Evolutionary conservation across 1,139 yeast genomes (phyloP).

Genomic region (Yamadazyma dendronema): DNA sequence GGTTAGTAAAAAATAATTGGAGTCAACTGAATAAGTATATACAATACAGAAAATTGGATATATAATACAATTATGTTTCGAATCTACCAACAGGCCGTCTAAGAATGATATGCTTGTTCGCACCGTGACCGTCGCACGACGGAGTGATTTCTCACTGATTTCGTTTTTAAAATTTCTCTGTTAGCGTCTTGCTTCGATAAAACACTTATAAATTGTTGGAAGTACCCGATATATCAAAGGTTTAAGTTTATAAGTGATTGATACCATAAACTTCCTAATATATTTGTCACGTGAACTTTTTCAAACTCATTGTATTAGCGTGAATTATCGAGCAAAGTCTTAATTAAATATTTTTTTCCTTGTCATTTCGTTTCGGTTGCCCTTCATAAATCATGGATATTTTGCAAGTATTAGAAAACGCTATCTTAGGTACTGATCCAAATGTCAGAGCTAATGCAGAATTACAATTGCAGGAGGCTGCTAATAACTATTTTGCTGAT

Average conservation of each 20-base stretch:
- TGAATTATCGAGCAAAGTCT: too few species aligned
- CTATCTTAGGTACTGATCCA: slow-evolving; percentile 67
- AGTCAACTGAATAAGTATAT: background rate
- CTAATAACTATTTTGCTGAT: slow-evolving; percentile 71
- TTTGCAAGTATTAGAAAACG: slow-evolving; percentile 72
- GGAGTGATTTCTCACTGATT: slow-evolving; percentile 5
- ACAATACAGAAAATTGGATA: background rate
- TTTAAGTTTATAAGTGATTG: background rate
- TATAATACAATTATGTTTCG: too few species aligned
- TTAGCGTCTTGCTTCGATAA: background rate
- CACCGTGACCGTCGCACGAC: background rate
- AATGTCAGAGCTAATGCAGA: slow-evolving; percentile 78
- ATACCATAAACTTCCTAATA: too few species aligned
- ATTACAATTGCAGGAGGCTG: slow-evolving; percentile 68
- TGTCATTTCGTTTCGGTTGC: background rate
- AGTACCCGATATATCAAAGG: background rate
- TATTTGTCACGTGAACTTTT: too few species aligned
- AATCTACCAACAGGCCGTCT: too few species aligned
- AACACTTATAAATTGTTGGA: background rate
- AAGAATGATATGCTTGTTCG: too few species aligned
- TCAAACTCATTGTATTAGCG: too few species aligned
- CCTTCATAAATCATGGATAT: slow-evolving; percentile 56
- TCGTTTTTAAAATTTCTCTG: slow-evolving; percentile 2
- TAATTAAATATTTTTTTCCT: background rate
- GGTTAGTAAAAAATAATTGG: slow-evolving; percentile 14